Conservation (phyloP, 2,329 filamentous ascomycete species). For the Fonsecaea nubica region DNA sequence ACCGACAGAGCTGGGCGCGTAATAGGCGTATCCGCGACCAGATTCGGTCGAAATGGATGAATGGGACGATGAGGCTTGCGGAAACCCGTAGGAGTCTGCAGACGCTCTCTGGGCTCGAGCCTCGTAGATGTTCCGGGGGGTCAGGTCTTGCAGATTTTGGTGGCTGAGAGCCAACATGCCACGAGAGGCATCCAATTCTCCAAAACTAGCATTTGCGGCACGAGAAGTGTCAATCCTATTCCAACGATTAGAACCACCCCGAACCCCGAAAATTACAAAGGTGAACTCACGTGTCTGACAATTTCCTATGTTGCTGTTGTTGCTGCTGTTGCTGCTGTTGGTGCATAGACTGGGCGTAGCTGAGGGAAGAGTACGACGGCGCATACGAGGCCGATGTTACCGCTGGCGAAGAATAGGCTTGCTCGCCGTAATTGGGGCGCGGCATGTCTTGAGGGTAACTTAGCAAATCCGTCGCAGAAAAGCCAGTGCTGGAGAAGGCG, state of each 20-base stretch:
- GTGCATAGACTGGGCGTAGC: conserved; percentile 70
- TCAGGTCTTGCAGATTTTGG: conserved; percentile 64
- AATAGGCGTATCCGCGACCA: conserved; percentile 81
- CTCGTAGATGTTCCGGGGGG: conserved; percentile 87
- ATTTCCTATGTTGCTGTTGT: conserved; percentile 68
- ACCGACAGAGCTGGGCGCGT: conserved; percentile 73
- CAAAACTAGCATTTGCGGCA: conserved; percentile 74
- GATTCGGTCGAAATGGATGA: conserved; percentile 96
- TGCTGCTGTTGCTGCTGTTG: conserved; percentile 57
- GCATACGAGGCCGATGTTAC: conserved; percentile 71
- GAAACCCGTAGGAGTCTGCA: conserved; percentile 89
- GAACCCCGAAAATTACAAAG: conserved; percentile 53
- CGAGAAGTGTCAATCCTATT: conserved; percentile 41
- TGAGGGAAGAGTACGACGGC: conserved; percentile 76
- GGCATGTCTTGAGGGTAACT: conserved; percentile 77
- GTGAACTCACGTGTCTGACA: conserved; percentile 81
- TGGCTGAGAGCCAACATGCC: conserved; percentile 97
- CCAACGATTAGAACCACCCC: conserved; percentile 35
- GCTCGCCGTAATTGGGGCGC: conserved; percentile 74
- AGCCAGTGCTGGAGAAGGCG: conserved; percentile 69
- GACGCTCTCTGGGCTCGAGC: conserved; percentile 71
- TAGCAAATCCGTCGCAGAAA: conserved; percentile 70
- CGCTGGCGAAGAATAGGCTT: conserved; percentile 73
- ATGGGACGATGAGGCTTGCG: conserved; percentile 79
- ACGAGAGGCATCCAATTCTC: conserved; percentile 88